Base-by-base conservation (phyloP, 2,329 filamentous ascomycete species). In the Trichoderma breve region DNA sequence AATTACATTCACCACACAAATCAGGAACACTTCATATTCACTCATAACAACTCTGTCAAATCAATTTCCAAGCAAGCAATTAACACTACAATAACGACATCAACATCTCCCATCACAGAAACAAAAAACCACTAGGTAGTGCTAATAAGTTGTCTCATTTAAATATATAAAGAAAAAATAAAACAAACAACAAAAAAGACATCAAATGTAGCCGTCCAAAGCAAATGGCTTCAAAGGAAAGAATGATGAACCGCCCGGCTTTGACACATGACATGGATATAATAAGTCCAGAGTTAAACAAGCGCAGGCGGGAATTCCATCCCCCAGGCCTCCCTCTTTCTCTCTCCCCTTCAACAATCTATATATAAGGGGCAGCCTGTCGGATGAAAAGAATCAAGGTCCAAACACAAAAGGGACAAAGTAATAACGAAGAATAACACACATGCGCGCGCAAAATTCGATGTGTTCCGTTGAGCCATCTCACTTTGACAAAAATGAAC, bases 401-500 rank as follows among this genome's bases (percentile, higher is more conserved):
- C 32, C 55, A 69, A 69, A 30, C 47, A 18, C 24, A 32, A 68
- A 70, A 43, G 39, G 43, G 32, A 70, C 70, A 64, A 63, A 47
- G 63, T 60, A 70, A 70, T 66, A 55, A 69, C 43, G 61, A 69
- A 55, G 57, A 71, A 55, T 24, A 24, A 24, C 24, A 24, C 24
- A 24, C 24, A 24, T 24, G 24, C 24, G 24, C 24, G 21, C 61
- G 24, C n/a, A 18, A 14, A 53, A 34, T 55, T 61, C 28, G 30
- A 43, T 55, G 60, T 53, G 67, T 70, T 70, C 47, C 43, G 58
- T 63, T 58, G 32, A 55, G 30, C 47, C 47, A 47, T 71, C 51
- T 65, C 47, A 43, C 69, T 63, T 71, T 65, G 39, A 67, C 67
- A 43, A 64, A 57, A 73, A 71, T n/a, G 15, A 43, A 71, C 2